Evolutionary conservation across 495 filamentous ascomycete species (phyloP).

Genomic region (Neurospora sp.): DNA sequence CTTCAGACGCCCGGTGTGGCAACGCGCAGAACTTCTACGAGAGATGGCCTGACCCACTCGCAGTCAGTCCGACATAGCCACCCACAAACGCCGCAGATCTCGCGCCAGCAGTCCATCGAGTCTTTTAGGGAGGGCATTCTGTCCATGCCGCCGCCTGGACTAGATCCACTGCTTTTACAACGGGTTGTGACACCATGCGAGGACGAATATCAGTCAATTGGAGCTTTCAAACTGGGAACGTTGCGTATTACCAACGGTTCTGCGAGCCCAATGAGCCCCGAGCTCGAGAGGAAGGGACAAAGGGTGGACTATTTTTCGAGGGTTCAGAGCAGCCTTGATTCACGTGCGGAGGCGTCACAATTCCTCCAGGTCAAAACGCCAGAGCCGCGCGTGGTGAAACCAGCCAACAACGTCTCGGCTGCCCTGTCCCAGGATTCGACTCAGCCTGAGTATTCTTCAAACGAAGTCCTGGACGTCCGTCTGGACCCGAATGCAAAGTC

Average conservation of each 20-base stretch:
- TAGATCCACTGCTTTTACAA: background rate
- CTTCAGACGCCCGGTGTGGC: conserved; percentile 39
- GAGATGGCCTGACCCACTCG: conserved; percentile 7
- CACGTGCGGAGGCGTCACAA: background rate
- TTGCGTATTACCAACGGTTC: conserved; percentile 49
- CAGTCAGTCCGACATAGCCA: conserved; percentile 25
- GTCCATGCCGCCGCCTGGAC: conserved; percentile 22
- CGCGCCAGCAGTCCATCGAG: conserved; percentile 26
- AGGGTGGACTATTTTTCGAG: conserved; percentile 11
- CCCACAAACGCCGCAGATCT: conserved; percentile 25
- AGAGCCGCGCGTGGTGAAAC: conserved; percentile 6
- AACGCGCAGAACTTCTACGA: conserved; percentile 24
- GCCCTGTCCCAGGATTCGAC: conserved; percentile 1
- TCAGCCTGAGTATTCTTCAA: conserved; percentile 22
- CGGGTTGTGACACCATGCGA: conserved; percentile 37
- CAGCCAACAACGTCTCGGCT: conserved; percentile 9
- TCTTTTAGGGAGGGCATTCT: conserved; percentile 20
- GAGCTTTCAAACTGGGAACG: conserved; percentile 49
- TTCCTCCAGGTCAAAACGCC: background rate
- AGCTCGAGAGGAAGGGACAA: conserved; percentile 14
- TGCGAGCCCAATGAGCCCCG: conserved; percentile 35
- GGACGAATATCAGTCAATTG: conserved; percentile 42
- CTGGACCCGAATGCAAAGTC: conserved; percentile 32
- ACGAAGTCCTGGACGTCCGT: conserved; percentile 31
- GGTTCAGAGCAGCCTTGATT: background rate